These are phyloP conservation scores for Backusella luteola DNA, from an alignment of 192 early-diverging fungal genomes.

Conservation along the genomic window DNA sequence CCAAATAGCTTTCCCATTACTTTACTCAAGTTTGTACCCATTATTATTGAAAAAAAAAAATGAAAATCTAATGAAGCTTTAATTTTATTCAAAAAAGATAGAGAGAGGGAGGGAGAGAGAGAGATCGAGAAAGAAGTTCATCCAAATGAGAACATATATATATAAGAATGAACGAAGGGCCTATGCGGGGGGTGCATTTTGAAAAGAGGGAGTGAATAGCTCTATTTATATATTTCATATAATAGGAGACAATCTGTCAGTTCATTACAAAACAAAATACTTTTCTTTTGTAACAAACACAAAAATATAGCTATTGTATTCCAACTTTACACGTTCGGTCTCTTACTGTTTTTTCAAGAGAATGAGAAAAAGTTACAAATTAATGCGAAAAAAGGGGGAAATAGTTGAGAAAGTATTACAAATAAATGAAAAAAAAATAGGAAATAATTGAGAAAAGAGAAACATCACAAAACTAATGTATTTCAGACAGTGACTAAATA, in stretches of 20 bases:
- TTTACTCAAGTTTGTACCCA: conserved; percentile 83
- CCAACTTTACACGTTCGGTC: background rate
- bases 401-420: too few species aligned
- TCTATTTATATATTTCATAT: background rate
- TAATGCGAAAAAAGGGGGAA: too few species aligned
- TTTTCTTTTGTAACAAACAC: too few species aligned
- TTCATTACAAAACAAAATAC: background rate
- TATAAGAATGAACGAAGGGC: background rate
- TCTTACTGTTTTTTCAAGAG: too few species aligned
- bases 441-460: too few species aligned
- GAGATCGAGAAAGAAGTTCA: background rate
- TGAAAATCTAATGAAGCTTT: background rate
- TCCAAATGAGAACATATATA: background rate
- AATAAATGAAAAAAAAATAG: too few species aligned
- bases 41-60: conserved; percentile 25
- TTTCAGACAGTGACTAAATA: too few species aligned
- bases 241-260: background rate
- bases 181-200: background rate
- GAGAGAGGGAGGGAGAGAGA: background rate
- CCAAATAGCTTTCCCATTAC: conserved; percentile 78
- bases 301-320: too few species aligned
- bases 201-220: background rate
- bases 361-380: too few species aligned
- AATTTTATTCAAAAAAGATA: background rate
- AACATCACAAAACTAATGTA: too few species aligned